Evolutionary conservation across 345 rosid species (phyloP).

Genomic region (Odontarrhena argentea): DNA sequence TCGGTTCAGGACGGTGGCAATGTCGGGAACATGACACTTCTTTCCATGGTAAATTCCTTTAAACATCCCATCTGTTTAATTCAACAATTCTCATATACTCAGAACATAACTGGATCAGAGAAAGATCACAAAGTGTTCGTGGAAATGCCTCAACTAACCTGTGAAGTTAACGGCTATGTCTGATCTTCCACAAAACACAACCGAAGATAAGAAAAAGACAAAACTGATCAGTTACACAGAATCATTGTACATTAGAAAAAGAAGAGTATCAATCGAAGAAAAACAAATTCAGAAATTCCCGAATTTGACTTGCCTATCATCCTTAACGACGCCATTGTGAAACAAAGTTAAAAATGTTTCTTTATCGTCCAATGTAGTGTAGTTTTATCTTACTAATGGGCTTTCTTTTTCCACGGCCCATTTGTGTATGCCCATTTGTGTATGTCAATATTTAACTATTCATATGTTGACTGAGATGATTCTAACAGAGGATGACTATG

Average conservation of each 20-base stretch:
- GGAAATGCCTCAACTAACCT: constrained; percentile 78
- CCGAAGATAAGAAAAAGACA: background rate
- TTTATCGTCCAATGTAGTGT: background rate
- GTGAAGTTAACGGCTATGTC: constrained; percentile 96
- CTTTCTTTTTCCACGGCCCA: constrained; percentile 21
- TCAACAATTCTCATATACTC: background rate
- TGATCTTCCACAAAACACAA: constrained; percentile 43
- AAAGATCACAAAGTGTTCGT: constrained; percentile 45
- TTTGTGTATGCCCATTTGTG: too few relatives aligned
- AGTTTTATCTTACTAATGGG: constrained; percentile 7
- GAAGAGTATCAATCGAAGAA: background rate
- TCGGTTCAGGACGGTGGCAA: constrained; percentile 68
- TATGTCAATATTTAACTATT: background rate
- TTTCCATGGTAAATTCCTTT: constrained; percentile 88
- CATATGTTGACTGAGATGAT: background rate
- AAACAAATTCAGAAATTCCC: background rate
- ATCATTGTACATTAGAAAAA: background rate
- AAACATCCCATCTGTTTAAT: constrained; percentile 86
- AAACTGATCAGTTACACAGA: constrained; percentile 2
- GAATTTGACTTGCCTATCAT: constrained; percentile 82
- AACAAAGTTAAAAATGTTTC: constrained; percentile 1
- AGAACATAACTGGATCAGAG: constrained; percentile 3
- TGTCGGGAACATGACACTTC: constrained; percentile 74
- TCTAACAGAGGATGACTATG: too few relatives aligned
- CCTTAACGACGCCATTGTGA: constrained; percentile 61